These are phyloP conservation scores for Noccaea bulbosa DNA, from an alignment of 345 rosid genomes.

Conservation along the genomic window DNA sequence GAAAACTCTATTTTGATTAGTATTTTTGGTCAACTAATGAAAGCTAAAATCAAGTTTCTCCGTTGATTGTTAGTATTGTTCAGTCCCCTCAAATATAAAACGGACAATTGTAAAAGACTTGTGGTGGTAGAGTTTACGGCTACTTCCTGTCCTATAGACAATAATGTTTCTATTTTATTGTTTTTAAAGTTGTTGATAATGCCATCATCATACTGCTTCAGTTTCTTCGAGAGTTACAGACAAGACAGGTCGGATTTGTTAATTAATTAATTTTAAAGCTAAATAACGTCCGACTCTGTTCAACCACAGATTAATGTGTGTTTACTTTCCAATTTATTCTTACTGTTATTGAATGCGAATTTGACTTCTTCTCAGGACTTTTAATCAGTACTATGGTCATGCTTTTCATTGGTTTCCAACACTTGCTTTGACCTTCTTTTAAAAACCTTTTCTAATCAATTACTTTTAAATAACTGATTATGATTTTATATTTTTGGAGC, in stretches of 20 bases:
- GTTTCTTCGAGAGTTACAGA: conserved; percentile 40
- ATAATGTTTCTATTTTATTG: not conserved
- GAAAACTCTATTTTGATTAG: conserved; percentile 21
- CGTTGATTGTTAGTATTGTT: not conserved
- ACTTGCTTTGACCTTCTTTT: conserved; percentile 21
- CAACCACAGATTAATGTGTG: conserved; percentile 30
- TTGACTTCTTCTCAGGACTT: conserved; percentile 27
- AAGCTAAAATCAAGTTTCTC: conserved; percentile 17
- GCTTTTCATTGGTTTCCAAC: conserved; percentile 20
- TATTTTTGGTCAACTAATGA: conserved; percentile 23
- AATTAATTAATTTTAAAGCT: conserved; percentile 22
- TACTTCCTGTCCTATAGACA: conserved; percentile 24
- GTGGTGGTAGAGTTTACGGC: conserved; percentile 31
- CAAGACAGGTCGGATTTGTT: conserved; percentile 41
- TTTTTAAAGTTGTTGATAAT: conserved; percentile 38
- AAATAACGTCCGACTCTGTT: conserved; percentile 31
- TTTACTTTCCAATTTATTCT: conserved; percentile 28
- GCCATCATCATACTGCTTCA: conserved; percentile 37
- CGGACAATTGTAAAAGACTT: conserved; percentile 20
- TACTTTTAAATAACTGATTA: not conserved
- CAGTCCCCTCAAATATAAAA: conserved; percentile 26
- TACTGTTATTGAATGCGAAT: conserved; percentile 11
- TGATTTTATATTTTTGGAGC: conserved; percentile 6
- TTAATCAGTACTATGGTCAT: conserved; percentile 18
- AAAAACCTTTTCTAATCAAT: not conserved